phyloP scores from a whole-genome alignment of 495 filamentous ascomycete genomes.

The Bacidia gigantensis region DNA sequence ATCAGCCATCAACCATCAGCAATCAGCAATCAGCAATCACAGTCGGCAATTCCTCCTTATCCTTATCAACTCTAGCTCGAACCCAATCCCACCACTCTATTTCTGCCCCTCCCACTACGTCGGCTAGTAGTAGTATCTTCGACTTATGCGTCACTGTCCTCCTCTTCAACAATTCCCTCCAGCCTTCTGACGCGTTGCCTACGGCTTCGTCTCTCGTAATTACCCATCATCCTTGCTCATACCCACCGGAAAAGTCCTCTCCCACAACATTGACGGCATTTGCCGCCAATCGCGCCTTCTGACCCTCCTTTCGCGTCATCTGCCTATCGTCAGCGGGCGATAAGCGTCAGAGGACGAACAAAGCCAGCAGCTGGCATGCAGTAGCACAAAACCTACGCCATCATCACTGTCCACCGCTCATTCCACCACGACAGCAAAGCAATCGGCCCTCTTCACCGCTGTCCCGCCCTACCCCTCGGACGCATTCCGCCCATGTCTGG shows the following conservation, averaged over 20 bases:
- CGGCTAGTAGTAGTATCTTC: not conserved
- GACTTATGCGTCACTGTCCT: not conserved
- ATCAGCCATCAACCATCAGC: not conserved
- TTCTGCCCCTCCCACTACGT: not conserved
- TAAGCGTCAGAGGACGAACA: not conserved
- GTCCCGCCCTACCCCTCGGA: not conserved
- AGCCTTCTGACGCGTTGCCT: too few relatives aligned
- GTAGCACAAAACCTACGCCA: not conserved
- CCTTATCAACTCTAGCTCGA: not conserved
- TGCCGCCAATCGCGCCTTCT: not conserved
- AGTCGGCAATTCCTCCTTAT: not conserved
- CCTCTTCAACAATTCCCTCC: not conserved
- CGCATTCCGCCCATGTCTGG: constrained; percentile 12
- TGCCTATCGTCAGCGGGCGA: not conserved
- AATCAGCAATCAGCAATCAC: not conserved
- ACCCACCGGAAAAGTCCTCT: too few relatives aligned
- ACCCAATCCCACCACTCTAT: not conserved
- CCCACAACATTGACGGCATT: too few relatives aligned
- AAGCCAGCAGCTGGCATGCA: not conserved
- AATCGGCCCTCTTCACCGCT: not conserved
- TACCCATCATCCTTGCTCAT: too few relatives aligned
- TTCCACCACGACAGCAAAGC: not conserved
- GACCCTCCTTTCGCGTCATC: not conserved
- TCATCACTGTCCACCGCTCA: not conserved
- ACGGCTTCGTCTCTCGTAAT: too few relatives aligned